Evolutionary conservation across 1,139 yeast genomes (phyloP).

Genomic region (Taphrina confusa): DNA sequence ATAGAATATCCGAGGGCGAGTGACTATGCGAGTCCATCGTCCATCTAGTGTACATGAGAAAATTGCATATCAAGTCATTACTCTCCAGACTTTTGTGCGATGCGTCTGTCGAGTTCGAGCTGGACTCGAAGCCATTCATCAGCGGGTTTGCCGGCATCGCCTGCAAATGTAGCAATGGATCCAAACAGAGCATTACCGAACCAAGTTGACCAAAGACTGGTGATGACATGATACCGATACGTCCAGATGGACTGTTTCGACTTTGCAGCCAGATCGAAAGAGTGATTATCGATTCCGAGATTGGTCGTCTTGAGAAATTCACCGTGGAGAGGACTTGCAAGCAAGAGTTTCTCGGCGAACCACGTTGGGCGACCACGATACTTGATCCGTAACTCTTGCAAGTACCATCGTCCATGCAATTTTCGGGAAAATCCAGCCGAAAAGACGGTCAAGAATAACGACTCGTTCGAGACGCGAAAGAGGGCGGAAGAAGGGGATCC

Average conservation of each 20-base stretch:
- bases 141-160: conserved; percentile 24
- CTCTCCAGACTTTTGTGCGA: neutral
- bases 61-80: neutral
- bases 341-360: neutral
- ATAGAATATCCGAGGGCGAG: too few species aligned
- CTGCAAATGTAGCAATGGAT: conserved; percentile 26
- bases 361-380: conserved; percentile 8
- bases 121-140: conserved; percentile 28
- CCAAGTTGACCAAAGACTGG: neutral
- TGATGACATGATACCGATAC: neutral
- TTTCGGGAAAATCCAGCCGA: conserved; percentile 5
- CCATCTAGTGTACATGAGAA: neutral
- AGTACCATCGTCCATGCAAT: conserved; percentile 4
- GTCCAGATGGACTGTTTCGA: neutral
- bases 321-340: neutral
- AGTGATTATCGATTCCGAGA: conserved; percentile 5
- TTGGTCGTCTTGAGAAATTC: conserved; percentile 3
- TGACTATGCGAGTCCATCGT: too few species aligned
- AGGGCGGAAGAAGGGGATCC: conserved; percentile 8
- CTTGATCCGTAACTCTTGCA: neutral
- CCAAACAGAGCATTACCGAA: conserved; percentile 19
- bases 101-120: neutral
- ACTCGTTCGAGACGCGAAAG: conserved; percentile 5
- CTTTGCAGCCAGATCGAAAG: neutral
- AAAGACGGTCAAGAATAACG: conserved; percentile 14